A percentile compares a stretch with the other conserved stretches of the same genome.
These are phyloP conservation scores for Suhomyces atakaporum DNA, from an alignment of 1,139 yeast species.

Conservation along the genomic window DNA sequence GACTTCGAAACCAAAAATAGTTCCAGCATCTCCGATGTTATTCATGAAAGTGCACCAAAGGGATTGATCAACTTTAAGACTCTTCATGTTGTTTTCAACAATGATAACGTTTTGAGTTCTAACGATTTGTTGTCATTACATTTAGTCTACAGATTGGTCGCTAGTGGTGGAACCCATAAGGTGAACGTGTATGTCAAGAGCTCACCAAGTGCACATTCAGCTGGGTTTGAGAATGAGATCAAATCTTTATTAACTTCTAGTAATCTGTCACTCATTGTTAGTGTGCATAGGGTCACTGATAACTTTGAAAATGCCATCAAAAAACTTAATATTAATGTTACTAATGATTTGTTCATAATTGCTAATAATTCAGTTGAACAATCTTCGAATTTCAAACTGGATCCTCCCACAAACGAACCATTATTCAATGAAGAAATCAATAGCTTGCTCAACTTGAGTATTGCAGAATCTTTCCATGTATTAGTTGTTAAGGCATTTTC, in stretches of 20 bases:
- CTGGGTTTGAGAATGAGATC: constrained; percentile 27
- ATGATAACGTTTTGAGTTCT: constrained; percentile 35
- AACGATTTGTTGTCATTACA: constrained; percentile 37
- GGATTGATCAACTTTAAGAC: constrained; percentile 22
- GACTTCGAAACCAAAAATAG: constrained; percentile 11
- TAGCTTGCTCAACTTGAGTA: constrained; percentile 23
- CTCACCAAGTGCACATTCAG: constrained; percentile 13
- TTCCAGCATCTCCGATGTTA: constrained; percentile 10
- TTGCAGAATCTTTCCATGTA: constrained; percentile 27
- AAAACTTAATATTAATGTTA: constrained; percentile 15
- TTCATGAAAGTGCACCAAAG: constrained; percentile 14
- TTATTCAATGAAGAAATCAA: constrained; percentile 22
- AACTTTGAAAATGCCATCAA: constrained; percentile 15
- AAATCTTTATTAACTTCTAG: constrained; percentile 18
- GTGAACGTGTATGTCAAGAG: constrained; percentile 28
- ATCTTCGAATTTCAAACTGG: constrained; percentile 3
- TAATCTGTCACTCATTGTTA: constrained; percentile 16
- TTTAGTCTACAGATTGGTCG: constrained; percentile 24
- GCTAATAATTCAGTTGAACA: constrained; percentile 22
- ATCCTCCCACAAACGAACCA: constrained; percentile 10
- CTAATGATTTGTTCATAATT: constrained; percentile 27
- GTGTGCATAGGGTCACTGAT: constrained; percentile 22
- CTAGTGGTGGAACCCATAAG: constrained; percentile 10
- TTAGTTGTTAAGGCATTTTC: constrained; percentile 26
- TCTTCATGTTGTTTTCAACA: constrained; percentile 30